Percentiles rank a stretch among this genome's conserved stretches.
Conservation (phyloP, 1,284 basidiomycete genomes). For the Apiotrichum gamsii region DNA sequence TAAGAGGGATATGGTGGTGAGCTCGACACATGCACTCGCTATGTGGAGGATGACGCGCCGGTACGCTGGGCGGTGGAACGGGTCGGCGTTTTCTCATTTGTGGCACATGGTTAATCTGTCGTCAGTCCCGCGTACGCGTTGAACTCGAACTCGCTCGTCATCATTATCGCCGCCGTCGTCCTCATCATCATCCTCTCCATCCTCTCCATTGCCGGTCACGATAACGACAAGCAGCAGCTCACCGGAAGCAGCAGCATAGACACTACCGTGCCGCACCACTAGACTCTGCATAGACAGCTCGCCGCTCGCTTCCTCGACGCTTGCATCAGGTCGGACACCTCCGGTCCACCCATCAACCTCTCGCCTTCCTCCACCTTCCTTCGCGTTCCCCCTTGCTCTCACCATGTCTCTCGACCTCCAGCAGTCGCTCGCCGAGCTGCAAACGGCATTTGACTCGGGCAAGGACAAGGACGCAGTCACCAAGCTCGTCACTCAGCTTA, state of each 20-base stretch:
- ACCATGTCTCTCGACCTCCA: slow-evolving; percentile 39
- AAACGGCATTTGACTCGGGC: slow-evolving; percentile 30
- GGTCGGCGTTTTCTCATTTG: not conserved
- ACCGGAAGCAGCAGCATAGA: no score
- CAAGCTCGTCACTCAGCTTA: slow-evolving; percentile 35
- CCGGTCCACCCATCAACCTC: not conserved
- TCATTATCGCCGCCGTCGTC: not conserved
- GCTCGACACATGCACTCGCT: not conserved
- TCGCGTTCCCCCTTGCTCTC: slow-evolving; percentile 1
- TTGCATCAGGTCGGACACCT: not conserved
- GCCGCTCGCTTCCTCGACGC: no score
- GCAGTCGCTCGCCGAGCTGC: slow-evolving; percentile 36
- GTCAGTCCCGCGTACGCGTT: no score
- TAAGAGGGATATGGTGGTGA: not conserved
- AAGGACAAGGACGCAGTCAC: slow-evolving; percentile 25
- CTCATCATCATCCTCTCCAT: not conserved
- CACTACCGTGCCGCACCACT: no score
- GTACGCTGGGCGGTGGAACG: not conserved
- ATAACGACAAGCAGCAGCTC: no score
- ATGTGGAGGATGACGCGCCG: not conserved
- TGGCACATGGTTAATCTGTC: no score
- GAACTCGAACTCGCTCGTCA: not conserved
- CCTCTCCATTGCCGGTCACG: no score
- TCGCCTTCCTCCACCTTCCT: not conserved
- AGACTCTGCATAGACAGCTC: not conserved